Base-by-base conservation (phyloP, 805 yeast species). In the Naumovozyma baii region DNA sequence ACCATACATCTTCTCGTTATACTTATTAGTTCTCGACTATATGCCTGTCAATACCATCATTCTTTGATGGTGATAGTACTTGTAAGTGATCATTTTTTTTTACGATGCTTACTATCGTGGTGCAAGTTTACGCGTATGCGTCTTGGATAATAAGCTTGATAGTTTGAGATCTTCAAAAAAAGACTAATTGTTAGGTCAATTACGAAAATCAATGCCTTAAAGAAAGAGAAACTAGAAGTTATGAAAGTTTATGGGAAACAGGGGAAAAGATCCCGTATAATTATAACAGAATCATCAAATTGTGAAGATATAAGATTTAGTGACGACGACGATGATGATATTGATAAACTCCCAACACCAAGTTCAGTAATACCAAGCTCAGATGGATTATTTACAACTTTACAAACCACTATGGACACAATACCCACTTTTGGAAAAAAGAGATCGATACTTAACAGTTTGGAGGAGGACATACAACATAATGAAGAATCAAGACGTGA, bases 1-100 rank as follows among this genome's bases (percentile, higher is more conserved):
- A 20, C 96, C 96, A 52, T 85, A 85, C 98, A 90, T 90, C 26
- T 22, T 22, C 10, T 22, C 7, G 9, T 10, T 7, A 7, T 22
- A 10, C 26, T 7, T 22, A 7, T 22, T 22, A 22, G n/a, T n/a
- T n/a, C n/a, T n/a, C n/a, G n/a, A n/a, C n/a, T n/a, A n/a, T n/a
- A n/a, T n/a, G n/a, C n/a, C n/a, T n/a, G n/a, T n/a, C n/a, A n/a
- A n/a, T n/a, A n/a, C n/a, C n/a, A n/a, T n/a, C n/a, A n/a, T n/a
- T n/a, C n/a, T n/a, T n/a, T n/a, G n/a, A n/a, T n/a, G n/a, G n/a
- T n/a, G n/a, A n/a, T n/a, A n/a, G n/a, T n/a, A n/a, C n/a, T n/a
- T n/a, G n/a, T n/a, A n/a, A n/a, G n/a, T n/a, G n/a, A n/a, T n/a
- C n/a, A n/a, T n/a, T n/a, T n/a, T 10, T 22, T 22, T 22, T 22